Base-by-base conservation (phyloP, 2,329 filamentous ascomycete species). In the Lachnum nothofagi region DNA sequence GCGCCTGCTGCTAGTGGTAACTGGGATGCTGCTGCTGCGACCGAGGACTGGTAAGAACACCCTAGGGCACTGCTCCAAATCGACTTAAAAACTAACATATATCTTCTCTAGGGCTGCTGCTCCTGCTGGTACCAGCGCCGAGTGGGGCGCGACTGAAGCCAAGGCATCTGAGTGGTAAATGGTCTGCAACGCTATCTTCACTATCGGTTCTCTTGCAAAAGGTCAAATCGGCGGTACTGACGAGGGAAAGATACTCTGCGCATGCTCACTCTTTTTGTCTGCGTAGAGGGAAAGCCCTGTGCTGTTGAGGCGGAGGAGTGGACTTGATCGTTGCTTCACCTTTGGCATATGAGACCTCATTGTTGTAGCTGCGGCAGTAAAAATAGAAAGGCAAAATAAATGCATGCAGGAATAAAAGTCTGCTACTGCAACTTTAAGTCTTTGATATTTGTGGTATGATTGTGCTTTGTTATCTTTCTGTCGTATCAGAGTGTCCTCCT, bases 161-260 rank as follows among this genome's bases (percentile, higher is more conserved):
- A 76, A 79, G 65, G 42, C 58, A 41, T 59, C 63, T 52, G 52
- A 62, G 49, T 66, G 65, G 65, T 67, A 66, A 59, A 64, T 56
- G 43, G 20, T 19, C 44, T 43, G 22, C 40, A 33, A 44, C 48
- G 25, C 17, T 35, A 25, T 42, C 34, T 38, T 43, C 34, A 44
- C 31, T 31, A n/a, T 34, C 38, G 33, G 33, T 16, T 35, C 33
- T 35, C 10, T 49, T 52, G 61, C 63, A 66, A 63, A n/a, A 63
- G 67, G 68, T 76, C 72, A 73, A 77, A 76, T 81, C 80, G 77
- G 77, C 72, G 76, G 85, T 83, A 85, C 90, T 96, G 78, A 96
- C 86, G 91, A 96, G 90, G 91, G 91, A 97, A 97, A 97, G 91
- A 97, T 90, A 95, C 85, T 89, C 79, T 69, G 67, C 67, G 68